These are phyloP conservation scores for Protea cynaroides DNA, from an alignment of 164 flowering plant genomes.

Conservation along the genomic window DNA sequence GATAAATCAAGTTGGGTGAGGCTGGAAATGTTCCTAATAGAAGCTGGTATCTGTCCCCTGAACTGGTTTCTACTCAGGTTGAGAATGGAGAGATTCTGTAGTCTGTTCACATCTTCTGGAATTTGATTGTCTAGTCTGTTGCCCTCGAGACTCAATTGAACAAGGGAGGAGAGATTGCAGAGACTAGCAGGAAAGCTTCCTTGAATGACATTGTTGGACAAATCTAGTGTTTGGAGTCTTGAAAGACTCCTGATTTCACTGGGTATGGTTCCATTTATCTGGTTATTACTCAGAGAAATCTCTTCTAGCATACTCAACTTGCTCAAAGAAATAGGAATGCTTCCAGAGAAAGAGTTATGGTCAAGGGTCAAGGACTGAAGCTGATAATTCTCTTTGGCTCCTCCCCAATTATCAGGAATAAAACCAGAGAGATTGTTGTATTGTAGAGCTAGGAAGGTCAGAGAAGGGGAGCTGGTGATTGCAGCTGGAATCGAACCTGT, in stretches of 20 bases:
- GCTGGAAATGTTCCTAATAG: slow-evolving; percentile 45
- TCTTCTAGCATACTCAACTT: slow-evolving; percentile 41
- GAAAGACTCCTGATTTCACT: slow-evolving; percentile 42
- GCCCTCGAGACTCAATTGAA: slow-evolving; percentile 34
- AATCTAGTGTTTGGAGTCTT: slow-evolving; percentile 45
- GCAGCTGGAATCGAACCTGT: slow-evolving; percentile 55
- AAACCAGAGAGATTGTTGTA: slow-evolving; percentile 77
- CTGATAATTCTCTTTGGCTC: slow-evolving; percentile 23
- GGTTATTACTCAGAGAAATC: slow-evolving; percentile 47
- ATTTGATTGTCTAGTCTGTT: slow-evolving; percentile 42
- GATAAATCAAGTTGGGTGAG: slow-evolving; percentile 58
- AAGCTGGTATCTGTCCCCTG: slow-evolving; percentile 49
- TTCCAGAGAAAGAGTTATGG: slow-evolving; percentile 53
- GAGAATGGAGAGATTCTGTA: slow-evolving; percentile 41
- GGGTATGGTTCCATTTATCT: slow-evolving; percentile 54
- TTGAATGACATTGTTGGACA: slow-evolving; percentile 50
- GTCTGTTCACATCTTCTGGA: slow-evolving; percentile 33
- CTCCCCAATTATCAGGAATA: slow-evolving; percentile 61
- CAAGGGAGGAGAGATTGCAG: slow-evolving; percentile 41
- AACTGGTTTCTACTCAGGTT: slow-evolving; percentile 44
- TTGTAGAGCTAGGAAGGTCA: slow-evolving; percentile 60
- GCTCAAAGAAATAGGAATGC: slow-evolving; percentile 45
- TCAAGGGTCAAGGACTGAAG: slow-evolving; percentile 48
- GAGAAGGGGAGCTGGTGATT: slow-evolving; percentile 42
- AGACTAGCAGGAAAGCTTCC: slow-evolving; percentile 50